Percentiles rank a stretch among this genome's conserved stretches.
These are phyloP conservation scores for Salinomyces thailandicus DNA, from an alignment of 2,329 filamentous ascomycete species.

Conservation along the genomic window DNA sequence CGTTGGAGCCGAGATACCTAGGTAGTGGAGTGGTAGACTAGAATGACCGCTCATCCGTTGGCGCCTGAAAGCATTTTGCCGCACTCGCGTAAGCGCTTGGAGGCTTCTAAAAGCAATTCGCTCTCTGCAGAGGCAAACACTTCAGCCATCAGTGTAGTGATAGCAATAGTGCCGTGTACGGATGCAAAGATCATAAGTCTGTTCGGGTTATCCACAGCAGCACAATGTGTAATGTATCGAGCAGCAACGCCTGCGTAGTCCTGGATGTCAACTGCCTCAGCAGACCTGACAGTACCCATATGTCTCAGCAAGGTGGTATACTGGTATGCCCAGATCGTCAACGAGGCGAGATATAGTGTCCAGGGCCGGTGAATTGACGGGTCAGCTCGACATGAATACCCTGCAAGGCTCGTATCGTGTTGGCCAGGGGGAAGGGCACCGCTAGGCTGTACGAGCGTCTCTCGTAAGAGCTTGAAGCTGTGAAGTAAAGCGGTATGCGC, in stretches of 20 bases:
- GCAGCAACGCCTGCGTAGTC: constrained; percentile 49
- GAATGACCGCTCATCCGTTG: no score
- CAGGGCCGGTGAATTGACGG: constrained; percentile 79
- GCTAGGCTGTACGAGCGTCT: constrained; percentile 51
- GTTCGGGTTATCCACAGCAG: constrained; percentile 52
- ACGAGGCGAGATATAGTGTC: constrained; percentile 81
- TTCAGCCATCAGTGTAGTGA: constrained; percentile 68
- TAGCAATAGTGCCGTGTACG: constrained; percentile 66
- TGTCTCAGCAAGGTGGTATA: constrained; percentile 43
- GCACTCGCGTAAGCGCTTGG: constrained; percentile 67
- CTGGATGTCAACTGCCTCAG: constrained; percentile 42
- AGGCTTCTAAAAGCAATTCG: constrained; percentile 81
- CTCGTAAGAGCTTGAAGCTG: constrained; percentile 72
- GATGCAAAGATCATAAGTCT: constrained; percentile 63
- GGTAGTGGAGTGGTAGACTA: background rate
- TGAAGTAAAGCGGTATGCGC: constrained; percentile 85
- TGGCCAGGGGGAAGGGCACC: constrained; percentile 28
- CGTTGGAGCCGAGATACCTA: no score
- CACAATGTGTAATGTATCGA: constrained; percentile 12
- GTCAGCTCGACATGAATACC: constrained; percentile 79
- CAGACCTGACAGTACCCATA: constrained; percentile 3
- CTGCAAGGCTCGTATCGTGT: no score
- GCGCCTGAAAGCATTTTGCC: constrained; percentile 46
- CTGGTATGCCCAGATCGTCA: constrained; percentile 90
- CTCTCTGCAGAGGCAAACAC: constrained; percentile 73